Evolutionary conservation across 2,329 filamentous ascomycete species (phyloP), one percentile per base, ranked within the genome.

Genomic region (Hymenoscyphus salicellus): DNA sequence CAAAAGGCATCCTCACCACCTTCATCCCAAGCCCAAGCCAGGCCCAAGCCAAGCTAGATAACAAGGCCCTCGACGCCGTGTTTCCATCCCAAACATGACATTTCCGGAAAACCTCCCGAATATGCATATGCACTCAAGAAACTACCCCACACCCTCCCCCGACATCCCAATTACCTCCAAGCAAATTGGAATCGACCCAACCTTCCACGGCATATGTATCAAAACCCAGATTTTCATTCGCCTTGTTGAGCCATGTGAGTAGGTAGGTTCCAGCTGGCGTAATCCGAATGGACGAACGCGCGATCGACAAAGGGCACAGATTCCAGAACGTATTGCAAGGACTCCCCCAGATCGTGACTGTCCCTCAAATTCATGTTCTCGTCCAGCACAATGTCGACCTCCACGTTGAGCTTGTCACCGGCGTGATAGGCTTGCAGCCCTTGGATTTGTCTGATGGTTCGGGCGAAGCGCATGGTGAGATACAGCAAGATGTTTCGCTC

Each of bases 341-440:
- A 87, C 77, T 89, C 86, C 0, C 84, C 83, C 49, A 88, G 77
- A 73, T 89, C 86, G 67, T 89, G 86, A 16, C 79, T 81, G 60
- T 77, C 78, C 55, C 80, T 79, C 60, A 88, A 70, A 59, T 78
- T 81, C 46, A 81, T 82, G 57, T 82, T 78, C 69, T 83, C 81
- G 55, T 83, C 81, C 69, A 88, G 76, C 41, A 89, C 75, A 23
- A 88, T 79, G 68, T 88, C 86, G 26, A 86, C 82, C 72, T 89
- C 86, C 0, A 85, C 85, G 79, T 86, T 88, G 1, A 88, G 78
- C 6, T 85, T 85, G 70, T 89, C 86, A 14, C 86, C 86, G 0
- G 84, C 82, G 70, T 88, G 86, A 69, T 89, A 88, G 0, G 83
- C 82, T 64, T 79, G 83, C 43, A 85, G 74, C 16, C 77, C 79